Evolutionary conservation across 805 yeast species (phyloP), one percentile per base, ranked within the genome.

Genomic region (Candida rishiriensis): DNA sequence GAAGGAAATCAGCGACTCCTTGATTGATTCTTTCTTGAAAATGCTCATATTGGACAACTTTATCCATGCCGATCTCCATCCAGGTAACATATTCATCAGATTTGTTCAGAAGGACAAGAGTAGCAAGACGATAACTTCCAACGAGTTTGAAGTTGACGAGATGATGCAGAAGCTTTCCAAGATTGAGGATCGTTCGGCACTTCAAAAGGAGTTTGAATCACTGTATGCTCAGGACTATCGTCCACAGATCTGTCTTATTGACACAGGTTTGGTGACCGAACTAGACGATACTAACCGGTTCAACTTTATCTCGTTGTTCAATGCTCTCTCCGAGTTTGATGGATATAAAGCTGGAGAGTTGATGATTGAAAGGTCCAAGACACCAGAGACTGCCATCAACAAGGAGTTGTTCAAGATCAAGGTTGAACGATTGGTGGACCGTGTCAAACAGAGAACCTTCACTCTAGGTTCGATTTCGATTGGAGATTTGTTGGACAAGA

Each of bases 61-160:
- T 63, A 88, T 90, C 36, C 99, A 93, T 63, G 91, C 98, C 0
- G 99, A 93, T 66, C 71, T 93, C 47, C 99, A 93, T 54, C 97
- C 99, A 0, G 99, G 99, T 3, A 93, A 93, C 62, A 87, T 93
- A 58, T 78, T 89, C 73, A 34, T 61, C 11, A 46, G 62, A 36
- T 77, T 74, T 47, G 30, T 67, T 16, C 78, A 79, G 46, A 63
- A 63, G 1, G 71, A 67, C 35, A 58, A 63, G 41, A 55, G 66
- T 49, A 64, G 49, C 61, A 62, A 69, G 61, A 65, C 65, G 50
- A 64, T 69, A 15, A 68, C 69, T 12, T 68, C 74, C 42, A 44
- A 71, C 72, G 77, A 72, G 40, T 64, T 57, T 15, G 81, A 77
- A 32, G 67, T 73, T 3, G 75, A 76, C 48, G 57, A 65, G 16